Evolutionary conservation across 2,329 filamentous ascomycete species (phyloP).

Genomic region (Aureobasidium sp.): DNA sequence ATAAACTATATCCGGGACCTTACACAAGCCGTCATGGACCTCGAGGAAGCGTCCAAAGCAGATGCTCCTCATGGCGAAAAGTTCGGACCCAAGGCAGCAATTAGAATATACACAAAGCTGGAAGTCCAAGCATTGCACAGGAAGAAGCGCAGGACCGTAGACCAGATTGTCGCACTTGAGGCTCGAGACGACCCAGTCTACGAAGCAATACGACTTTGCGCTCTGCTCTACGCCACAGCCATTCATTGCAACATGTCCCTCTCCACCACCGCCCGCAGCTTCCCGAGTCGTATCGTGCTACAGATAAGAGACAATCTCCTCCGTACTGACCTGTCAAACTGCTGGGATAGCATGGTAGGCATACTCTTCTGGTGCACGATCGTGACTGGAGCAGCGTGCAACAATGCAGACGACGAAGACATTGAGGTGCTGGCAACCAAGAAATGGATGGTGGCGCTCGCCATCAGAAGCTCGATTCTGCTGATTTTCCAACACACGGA

Average conservation of each 20-base stretch:
- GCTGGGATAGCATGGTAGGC: conserved; percentile 27
- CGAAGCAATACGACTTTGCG: conserved; percentile 24
- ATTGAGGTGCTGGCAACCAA: conserved; percentile 19
- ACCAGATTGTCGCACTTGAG: background rate
- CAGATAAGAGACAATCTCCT: conserved; percentile 21
- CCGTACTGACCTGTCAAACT: conserved; percentile 23
- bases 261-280: conserved; percentile 17
- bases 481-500: conserved; percentile 26
- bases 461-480: conserved; percentile 24
- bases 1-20: background rate
- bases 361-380: conserved; percentile 27
- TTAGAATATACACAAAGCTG: background rate
- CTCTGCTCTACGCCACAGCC: conserved; percentile 24
- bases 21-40: background rate
- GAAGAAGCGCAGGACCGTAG: background rate
- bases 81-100: background rate
- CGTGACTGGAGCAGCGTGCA: conserved; percentile 25
- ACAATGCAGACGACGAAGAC: conserved; percentile 14
- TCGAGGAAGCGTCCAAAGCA: background rate
- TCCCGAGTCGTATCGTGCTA: background rate
- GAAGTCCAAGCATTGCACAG: background rate
- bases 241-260: conserved; percentile 17
- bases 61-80: background rate
- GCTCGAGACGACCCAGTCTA: conserved; percentile 17
- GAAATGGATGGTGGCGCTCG: conserved; percentile 26